These are phyloP conservation scores for Aspergillus diversus DNA, from an alignment of 495 filamentous ascomycete species.

Conservation along the genomic window DNA sequence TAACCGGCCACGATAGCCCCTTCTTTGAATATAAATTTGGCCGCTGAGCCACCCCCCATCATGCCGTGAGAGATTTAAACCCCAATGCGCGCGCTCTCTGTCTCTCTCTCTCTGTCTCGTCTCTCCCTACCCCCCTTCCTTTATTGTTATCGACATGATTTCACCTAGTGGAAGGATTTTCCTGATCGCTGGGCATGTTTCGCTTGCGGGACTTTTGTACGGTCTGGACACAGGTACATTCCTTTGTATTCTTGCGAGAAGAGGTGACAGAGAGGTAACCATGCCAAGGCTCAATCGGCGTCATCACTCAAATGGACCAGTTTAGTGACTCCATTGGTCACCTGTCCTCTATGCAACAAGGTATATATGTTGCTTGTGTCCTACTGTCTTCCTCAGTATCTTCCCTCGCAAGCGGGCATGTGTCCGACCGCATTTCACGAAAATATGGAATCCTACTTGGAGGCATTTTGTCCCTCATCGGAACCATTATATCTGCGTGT, in stretches of 20 bases:
- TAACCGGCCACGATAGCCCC: not conserved
- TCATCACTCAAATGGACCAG: constrained; percentile 20
- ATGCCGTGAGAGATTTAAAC: not conserved
- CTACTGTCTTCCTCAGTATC: constrained; percentile 20
- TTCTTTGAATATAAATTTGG: constrained; percentile 2
- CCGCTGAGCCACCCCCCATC: not conserved
- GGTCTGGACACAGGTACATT: constrained; percentile 21
- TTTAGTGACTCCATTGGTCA: constrained; percentile 14
- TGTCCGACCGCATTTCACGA: constrained; percentile 23
- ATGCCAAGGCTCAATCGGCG: constrained; percentile 15
- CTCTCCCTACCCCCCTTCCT: not conserved
- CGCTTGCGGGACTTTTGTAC: constrained; percentile 20
- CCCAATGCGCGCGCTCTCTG: too few species aligned
- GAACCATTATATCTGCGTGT: constrained; percentile 10
- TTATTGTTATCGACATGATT: not conserved
- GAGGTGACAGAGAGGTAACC: not conserved
- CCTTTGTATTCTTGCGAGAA: not conserved
- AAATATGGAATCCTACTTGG: constrained; percentile 21
- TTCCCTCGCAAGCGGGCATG: constrained; percentile 14
- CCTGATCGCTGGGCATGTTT: constrained; percentile 21
- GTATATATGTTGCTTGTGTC: constrained; percentile 18
- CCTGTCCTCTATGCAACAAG: constrained; percentile 18
- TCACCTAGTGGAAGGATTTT: constrained; percentile 15
- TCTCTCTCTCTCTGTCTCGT: too few species aligned
- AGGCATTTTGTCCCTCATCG: constrained; percentile 11